phyloP scores from a whole-genome alignment of 345 rosid genomes.

The Salix exigua region DNA sequence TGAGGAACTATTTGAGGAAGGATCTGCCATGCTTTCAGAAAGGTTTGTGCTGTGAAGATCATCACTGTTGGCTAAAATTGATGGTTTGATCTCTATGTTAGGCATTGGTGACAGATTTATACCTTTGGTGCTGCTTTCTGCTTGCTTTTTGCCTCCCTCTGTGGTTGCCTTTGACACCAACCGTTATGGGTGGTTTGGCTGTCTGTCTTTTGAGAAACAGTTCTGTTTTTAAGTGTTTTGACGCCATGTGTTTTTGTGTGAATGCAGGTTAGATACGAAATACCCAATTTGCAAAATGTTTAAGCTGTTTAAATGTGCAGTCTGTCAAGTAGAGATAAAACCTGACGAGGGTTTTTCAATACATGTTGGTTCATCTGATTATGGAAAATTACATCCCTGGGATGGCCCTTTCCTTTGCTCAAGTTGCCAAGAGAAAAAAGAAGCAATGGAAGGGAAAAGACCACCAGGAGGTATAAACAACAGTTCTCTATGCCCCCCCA shows the following conservation, averaged over 20 bases:
- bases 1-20: slow-evolving; percentile 90
- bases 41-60: slow-evolving; percentile 53
- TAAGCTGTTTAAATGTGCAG: slow-evolving; percentile 92
- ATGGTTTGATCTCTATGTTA: neutral
- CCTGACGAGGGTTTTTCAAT: slow-evolving; percentile 95
- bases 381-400: slow-evolving; percentile 79
- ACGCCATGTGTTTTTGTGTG: slow-evolving; percentile 5
- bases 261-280: slow-evolving; percentile 86
- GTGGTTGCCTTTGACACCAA: neutral
- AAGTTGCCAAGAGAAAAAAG: slow-evolving; percentile 97
- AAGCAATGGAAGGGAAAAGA: slow-evolving; percentile 97
- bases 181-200: neutral
- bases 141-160: neutral
- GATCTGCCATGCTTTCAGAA: slow-evolving; percentile 96
- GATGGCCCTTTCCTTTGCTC: slow-evolving; percentile 98
- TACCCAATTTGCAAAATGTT: slow-evolving; percentile 98
- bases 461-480: slow-evolving; percentile 59
- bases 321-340: slow-evolving; percentile 95
- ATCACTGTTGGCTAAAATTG: slow-evolving; percentile 7
- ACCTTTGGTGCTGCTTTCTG: neutral
- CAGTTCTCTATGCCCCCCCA: neutral
- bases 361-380: slow-evolving; percentile 64
- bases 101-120: neutral
- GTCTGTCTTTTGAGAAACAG: neutral
- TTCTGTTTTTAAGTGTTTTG: slow-evolving; percentile 10